A percentile compares a stretch with the other conserved stretches of the same genome.
Evolutionary conservation across 2,329 filamentous ascomycete species (phyloP).

Genomic region (Monilinia polystroma): DNA sequence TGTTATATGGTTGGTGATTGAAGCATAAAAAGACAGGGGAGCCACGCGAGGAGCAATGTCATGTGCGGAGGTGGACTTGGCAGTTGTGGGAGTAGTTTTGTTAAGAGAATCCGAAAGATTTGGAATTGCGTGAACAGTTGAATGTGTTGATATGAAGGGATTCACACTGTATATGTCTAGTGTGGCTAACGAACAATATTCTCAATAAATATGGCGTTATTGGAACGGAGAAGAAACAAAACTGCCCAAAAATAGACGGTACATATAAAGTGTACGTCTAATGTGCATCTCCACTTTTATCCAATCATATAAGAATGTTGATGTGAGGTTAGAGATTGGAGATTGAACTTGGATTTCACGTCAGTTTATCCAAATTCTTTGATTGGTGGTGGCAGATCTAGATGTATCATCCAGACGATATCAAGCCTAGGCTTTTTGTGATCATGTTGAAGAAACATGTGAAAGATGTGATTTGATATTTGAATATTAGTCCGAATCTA

Average conservation of each 20-base stretch:
- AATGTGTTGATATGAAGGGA: neutral
- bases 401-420: neutral
- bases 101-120: neutral
- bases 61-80: constrained; percentile 12
- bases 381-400: neutral
- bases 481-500: neutral
- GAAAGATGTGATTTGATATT: constrained; percentile 1
- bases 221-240: neutral
- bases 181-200: neutral
- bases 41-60: constrained; percentile 15
- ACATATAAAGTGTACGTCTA: constrained; percentile 3
- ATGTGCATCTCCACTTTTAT: constrained; percentile 5
- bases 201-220: neutral
- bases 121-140: neutral
- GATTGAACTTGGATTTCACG: neutral
- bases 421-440: neutral
- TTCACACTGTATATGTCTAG: neutral
- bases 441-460: neutral
- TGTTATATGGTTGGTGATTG: constrained; percentile 5
- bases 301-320: neutral
- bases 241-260: neutral
- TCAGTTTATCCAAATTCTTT: neutral
- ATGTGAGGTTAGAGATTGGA: neutral
- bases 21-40: constrained; percentile 12
- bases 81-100: neutral